Conservation (phyloP, 2,329 filamentous ascomycete genomes). For the Diaporthe sp. region DNA sequence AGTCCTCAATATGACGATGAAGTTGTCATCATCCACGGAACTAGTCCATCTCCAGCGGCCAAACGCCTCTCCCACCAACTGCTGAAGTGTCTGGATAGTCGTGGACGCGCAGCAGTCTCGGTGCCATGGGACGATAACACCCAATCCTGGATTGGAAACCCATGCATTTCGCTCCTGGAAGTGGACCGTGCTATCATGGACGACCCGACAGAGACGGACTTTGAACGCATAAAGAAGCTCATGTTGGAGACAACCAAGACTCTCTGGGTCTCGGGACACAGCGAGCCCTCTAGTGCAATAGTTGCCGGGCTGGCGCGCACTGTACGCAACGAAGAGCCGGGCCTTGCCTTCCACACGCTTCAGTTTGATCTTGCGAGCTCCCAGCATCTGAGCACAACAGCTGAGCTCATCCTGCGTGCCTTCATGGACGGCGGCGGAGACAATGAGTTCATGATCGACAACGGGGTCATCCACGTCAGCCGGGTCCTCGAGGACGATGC, state of each 20-base stretch:
- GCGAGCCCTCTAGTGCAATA: background rate
- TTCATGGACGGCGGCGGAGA: background rate
- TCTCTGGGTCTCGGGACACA: background rate
- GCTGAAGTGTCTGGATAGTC: background rate
- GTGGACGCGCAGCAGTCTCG: background rate
- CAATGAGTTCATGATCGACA: background rate
- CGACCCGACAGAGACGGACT: background rate
- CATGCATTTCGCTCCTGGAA: constrained; percentile 3
- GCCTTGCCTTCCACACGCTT: background rate
- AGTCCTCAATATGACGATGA: background rate
- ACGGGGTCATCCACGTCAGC: background rate
- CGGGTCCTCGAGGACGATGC: background rate
- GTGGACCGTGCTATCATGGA: background rate
- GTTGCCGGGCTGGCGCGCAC: background rate
- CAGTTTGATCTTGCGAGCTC: background rate
- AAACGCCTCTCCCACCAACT: background rate
- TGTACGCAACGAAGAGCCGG: background rate
- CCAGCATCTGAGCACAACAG: background rate
- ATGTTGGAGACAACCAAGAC: background rate
- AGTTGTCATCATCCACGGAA: background rate
- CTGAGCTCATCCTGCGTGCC: background rate
- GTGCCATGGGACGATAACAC: background rate
- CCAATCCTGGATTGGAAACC: background rate
- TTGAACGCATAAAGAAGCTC: background rate
- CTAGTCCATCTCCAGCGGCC: background rate